Evolutionary conservation across 345 rosid species (phyloP), one percentile per base, ranked within the genome.

Genomic region (Crucihimalaya himalaica): DNA sequence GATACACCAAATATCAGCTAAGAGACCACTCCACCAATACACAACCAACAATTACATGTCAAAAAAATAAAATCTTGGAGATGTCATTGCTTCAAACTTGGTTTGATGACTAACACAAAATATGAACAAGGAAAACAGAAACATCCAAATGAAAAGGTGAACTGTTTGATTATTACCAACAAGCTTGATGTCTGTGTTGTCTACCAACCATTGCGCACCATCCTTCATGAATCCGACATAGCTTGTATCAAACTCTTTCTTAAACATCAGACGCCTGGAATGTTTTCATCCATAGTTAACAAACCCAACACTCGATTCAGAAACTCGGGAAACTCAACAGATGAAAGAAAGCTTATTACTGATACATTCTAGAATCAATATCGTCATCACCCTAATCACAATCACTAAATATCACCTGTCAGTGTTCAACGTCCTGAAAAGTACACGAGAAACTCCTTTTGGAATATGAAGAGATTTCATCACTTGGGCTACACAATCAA

Each of bases 181-280:
- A 50, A 94, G 82, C 78, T 89, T 94, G 82, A 94, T 83, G 80
- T 89, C 93, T 2, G 98, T 91, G 72, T 91, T 88, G 37, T 91
- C 92, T 20, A 88, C 91, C 87, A 94, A 82, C 96, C 97, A 94
- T 31, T 85, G 85, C 4, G 96, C 96, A 5, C 93, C 98, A 32
- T 94, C 98, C 61, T 63, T 81, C 82, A 81, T 87, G 72, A 94
- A 94, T 20, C 96, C 98, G 11, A 86, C 95, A 45, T 83, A 89
- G 86, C 95, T 89, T 58, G 93, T 80, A 78, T 89, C 97, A 43
- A 89, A 86, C 66, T 76, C 83, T 23, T 80, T 82, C 70, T 88
- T 84, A 69, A 82, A 88, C 97, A 94, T 94, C 55, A 94, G 92
- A 79, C 79, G 79, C 89, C 98, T 93, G 87, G 23, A 69, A 59